Conservation (phyloP, 306 rosid genomes). For the Abrus precatorius region DNA sequence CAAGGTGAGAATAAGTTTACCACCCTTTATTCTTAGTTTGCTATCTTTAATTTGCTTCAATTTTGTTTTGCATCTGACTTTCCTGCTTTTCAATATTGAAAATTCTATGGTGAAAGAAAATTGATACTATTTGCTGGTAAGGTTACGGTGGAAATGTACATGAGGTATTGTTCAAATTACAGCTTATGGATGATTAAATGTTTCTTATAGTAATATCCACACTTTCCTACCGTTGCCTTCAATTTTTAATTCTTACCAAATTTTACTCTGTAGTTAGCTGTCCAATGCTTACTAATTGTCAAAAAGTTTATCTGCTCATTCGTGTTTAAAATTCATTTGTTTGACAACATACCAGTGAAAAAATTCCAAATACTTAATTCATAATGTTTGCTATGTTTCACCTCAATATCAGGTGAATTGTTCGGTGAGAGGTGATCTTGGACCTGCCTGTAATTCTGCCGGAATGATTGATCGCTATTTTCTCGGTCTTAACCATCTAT, state of each 20-base stretch:
- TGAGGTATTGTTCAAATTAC: slow-evolving; percentile 12
- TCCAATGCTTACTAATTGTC: slow-evolving; percentile 19
- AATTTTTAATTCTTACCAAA: slow-evolving; percentile 20
- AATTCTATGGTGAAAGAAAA: background rate
- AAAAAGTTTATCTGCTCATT: slow-evolving; percentile 1
- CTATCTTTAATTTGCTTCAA: slow-evolving; percentile 21
- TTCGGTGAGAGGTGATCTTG: slow-evolving; percentile 85
- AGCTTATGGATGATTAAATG: background rate
- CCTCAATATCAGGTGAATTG: slow-evolving; percentile 75
- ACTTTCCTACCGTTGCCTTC: slow-evolving; percentile 2
- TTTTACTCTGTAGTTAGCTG: background rate
- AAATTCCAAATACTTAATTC: slow-evolving; percentile 16
- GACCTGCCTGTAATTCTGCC: slow-evolving; percentile 94
- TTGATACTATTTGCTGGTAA: slow-evolving; percentile 16
- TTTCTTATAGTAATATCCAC: background rate
- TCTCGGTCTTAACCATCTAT: slow-evolving; percentile 78
- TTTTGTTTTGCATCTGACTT: slow-evolving; percentile 30
- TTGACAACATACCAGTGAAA: background rate
- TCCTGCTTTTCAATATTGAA: slow-evolving; percentile 27
- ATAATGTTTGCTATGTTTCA: slow-evolving; percentile 48
- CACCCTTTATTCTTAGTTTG: background rate
- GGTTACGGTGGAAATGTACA: background rate
- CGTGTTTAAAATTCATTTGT: background rate
- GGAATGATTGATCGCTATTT: slow-evolving; percentile 91
- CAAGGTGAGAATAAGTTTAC: slow-evolving; percentile 59